Evolutionary conservation across 352 stramenopile genomes (phyloP).

Genomic region (Phytophthora cajani): DNA sequence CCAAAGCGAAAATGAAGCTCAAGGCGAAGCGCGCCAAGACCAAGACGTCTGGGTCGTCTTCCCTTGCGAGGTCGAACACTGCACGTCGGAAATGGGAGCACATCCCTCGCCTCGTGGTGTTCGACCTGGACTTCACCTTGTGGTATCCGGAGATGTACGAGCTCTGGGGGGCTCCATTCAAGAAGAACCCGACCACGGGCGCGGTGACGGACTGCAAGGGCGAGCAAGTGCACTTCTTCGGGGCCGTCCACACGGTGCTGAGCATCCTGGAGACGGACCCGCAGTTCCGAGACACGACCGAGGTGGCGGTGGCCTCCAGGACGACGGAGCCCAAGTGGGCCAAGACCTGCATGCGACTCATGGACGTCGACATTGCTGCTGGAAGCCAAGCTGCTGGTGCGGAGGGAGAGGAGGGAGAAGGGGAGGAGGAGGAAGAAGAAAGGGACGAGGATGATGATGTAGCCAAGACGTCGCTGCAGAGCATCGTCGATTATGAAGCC

Average conservation of each 20-base stretch:
- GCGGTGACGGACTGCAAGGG: slow-evolving; percentile 72
- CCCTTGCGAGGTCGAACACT: background rate
- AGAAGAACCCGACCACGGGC: slow-evolving; percentile 61
- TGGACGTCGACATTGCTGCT: slow-evolving; percentile 66
- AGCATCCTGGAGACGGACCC: slow-evolving; percentile 68
- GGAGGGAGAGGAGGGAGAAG: background rate
- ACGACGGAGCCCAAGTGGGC: slow-evolving; percentile 81
- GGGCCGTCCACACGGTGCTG: slow-evolving; percentile 71
- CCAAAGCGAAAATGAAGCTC: slow-evolving; percentile 34
- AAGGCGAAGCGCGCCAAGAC: slow-evolving; percentile 27
- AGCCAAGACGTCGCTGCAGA: slow-evolving; percentile 56
- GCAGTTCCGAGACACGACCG: slow-evolving; percentile 64
- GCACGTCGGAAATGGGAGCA: slow-evolving; percentile 47
- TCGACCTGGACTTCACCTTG: slow-evolving; percentile 81
- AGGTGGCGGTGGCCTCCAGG: slow-evolving; percentile 76
- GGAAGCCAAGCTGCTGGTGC: slow-evolving; percentile 44
- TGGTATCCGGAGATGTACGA: slow-evolving; percentile 90
- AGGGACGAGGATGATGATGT: slow-evolving; percentile 4
- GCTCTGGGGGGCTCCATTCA: slow-evolving; percentile 81
- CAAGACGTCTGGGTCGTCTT: slow-evolving; percentile 8
- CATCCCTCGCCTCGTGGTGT: slow-evolving; percentile 73
- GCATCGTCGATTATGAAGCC: slow-evolving; percentile 75
- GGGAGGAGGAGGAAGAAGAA: background rate
- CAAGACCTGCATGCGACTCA: slow-evolving; percentile 79
- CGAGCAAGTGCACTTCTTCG: slow-evolving; percentile 85